Base-by-base conservation (phyloP, 2,329 filamentous ascomycete genomes). In the Trichoderma asperellum region DNA sequence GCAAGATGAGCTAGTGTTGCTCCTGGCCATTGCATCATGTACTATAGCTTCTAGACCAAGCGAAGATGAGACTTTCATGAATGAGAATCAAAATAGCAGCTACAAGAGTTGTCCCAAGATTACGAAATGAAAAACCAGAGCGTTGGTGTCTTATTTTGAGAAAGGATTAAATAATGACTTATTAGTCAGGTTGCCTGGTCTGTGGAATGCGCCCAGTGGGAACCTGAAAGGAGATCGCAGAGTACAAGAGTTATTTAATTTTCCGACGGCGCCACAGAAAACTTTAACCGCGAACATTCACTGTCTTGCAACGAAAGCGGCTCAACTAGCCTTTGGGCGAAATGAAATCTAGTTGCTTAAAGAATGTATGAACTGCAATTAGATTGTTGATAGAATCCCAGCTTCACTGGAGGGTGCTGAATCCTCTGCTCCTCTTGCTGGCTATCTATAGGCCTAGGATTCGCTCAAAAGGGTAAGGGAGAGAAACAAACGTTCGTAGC, bases 251-350 rank as follows among this genome's bases (percentile, higher is more conserved):
- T 63, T 35, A 37, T 37, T 12, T 34, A n/a, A 34, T 11, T 11
- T 21, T 47, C 24, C 21, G 37, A 57, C 52, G 57, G 52, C 62
- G 52, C 62, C 62, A 65, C 62, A 32, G 27, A 65, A 43, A 65
- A 65, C 35, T 37, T 43, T 65, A 55, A 64, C 16, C 34, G 34
- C 61, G n/a, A 40, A 34, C 34, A 55, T 29, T n/a, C 52, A 24
- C 37, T 40, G 27, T 27, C 35, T 34, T 65, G 52, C 62, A 27
- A 57, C 52, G 27, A 47, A 65, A 65, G n/a, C 35, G 37, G 35
- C 55, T 29, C 24, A 57, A 10, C 29, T 35, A 2, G 55, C 18
- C 18, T 21, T 12, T n/a, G 10, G 49, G 27, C 10, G 12, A 35
- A 2, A 34, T 37, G 27, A 24, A 35, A 47, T n/a, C 49, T 8